Evolutionary conservation across 805 yeast species (phyloP).

Genomic region (Saturnispora ahearnii): DNA sequence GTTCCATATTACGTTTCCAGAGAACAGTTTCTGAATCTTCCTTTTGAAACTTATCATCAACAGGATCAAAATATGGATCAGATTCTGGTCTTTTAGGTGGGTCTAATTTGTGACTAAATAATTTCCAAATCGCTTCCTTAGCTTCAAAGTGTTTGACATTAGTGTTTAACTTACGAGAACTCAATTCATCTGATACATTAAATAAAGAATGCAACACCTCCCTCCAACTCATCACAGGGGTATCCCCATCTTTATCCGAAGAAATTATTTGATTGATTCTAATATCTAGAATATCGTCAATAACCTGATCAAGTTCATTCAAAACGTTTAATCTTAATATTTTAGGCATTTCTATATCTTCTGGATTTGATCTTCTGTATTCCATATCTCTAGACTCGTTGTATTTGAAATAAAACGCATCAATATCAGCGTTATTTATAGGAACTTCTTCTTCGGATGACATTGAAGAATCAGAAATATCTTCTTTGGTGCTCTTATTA

Average conservation of each 20-base stretch:
- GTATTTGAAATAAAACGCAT: not conserved
- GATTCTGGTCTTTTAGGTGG: slow-evolving; percentile 3
- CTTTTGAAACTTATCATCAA: not conserved
- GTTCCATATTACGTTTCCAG: slow-evolving; percentile 2
- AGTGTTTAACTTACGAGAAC: not conserved
- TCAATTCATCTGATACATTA: not conserved
- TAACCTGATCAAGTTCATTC: not conserved
- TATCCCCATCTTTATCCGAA: not conserved
- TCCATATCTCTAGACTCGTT: not conserved
- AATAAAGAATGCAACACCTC: not conserved
- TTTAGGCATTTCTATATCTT: slow-evolving; percentile 1
- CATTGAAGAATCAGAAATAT: not conserved
- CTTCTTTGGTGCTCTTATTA: not conserved
- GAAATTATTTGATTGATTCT: not conserved
- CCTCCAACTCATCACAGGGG: not conserved
- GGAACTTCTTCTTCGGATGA: not conserved
- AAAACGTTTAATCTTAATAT: not conserved
- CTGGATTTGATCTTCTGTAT: slow-evolving; percentile 3
- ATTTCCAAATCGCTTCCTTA: not conserved
- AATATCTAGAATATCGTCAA: not conserved
- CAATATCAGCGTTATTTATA: not conserved
- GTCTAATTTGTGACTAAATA: not conserved
- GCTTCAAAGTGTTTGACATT: not conserved
- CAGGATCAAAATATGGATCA: slow-evolving; percentile 1
- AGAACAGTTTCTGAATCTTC: not conserved